Base-by-base conservation (phyloP, 805 yeast genomes). In the Zygosaccharomyces rouxii region DNA sequence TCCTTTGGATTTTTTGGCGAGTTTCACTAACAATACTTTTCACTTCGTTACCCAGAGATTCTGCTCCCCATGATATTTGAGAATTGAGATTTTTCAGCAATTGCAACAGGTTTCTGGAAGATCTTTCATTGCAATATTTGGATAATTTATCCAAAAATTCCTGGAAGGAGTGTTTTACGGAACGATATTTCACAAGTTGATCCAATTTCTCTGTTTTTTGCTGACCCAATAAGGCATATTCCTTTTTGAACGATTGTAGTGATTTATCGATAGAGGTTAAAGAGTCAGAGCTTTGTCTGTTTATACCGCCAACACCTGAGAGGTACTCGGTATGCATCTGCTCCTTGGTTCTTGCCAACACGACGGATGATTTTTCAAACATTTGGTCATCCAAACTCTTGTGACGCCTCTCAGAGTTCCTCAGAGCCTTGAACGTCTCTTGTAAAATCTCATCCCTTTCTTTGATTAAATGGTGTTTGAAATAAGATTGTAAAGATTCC, bases 371-470 rank as follows among this genome's bases (percentile, higher is more conserved):
- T 22, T 31, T 42, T 5, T 38, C 42, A 6, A 47, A 19, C 40
- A 52, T 33, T 42, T 50, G 22, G 10, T 35, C 28, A 38, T 54
- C 56, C 35, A 50, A 25, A 10, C 7, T 14, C 33, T 16, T 30
- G 6, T 46, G 52, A 16, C 44, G 35, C 9, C 28, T 42, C 38
- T 54, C 53, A 7, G 50, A 46, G 19, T 49, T 18, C 25, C 46
- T 37, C 14, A 57, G 23, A 4, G 54, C 26, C 13, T 41, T 18
- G 7, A 47, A 21, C 6, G 55, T 28, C n/a, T 38, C 29, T 3
- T 44, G 10, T 33, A 52, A 51, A 1, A 54, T 46, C 1, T 22
- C 21, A 3, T 28, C 29, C 18, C 62, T 48, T 14, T 55, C 52
- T 28, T 35, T 44, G 2, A 38, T 29, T 10, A 59, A 46, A 33